These are phyloP conservation scores for Alectoria sarmentosa DNA, from an alignment of 495 filamentous ascomycete species.

Conservation along the genomic window DNA sequence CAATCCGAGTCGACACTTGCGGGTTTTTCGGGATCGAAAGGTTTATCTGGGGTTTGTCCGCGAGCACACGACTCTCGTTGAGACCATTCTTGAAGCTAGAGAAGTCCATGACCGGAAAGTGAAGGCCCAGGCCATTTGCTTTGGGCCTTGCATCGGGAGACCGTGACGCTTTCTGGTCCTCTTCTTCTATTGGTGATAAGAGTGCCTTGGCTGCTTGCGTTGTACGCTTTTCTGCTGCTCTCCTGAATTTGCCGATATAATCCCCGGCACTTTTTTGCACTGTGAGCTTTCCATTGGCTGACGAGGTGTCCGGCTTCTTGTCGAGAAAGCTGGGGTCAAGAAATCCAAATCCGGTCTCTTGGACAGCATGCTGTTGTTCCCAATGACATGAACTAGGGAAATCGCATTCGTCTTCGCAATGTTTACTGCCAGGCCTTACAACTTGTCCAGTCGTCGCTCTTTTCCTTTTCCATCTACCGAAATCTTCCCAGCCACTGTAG, in stretches of 20 bases:
- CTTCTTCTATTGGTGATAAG: slow-evolving; percentile 12
- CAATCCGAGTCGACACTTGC: neutral
- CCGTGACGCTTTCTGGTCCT: neutral
- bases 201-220: slow-evolving; percentile 10
- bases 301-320: neutral
- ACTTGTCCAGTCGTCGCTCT: neutral
- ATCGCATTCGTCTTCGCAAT: slow-evolving; percentile 20
- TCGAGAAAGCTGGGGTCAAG: slow-evolving; percentile 12
- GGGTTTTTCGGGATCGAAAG: neutral
- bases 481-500: slow-evolving; percentile 40
- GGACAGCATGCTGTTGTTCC: slow-evolving; percentile 7
- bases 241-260: slow-evolving; percentile 6
- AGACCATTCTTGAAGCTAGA: neutral
- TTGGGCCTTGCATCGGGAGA: neutral
- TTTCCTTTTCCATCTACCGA: slow-evolving; percentile 35
- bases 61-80: too few relatives aligned
- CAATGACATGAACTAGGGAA: slow-evolving; percentile 25
- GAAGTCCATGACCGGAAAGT: slow-evolving; percentile 15
- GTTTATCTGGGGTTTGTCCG: neutral
- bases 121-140: slow-evolving; percentile 6
- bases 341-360: neutral
- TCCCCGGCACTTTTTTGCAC: neutral
- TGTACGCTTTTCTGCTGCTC: slow-evolving; percentile 14
- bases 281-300: neutral
- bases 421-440: neutral